These are phyloP conservation scores for Medicago ruthenica DNA, from an alignment of 306 rosid species.

Conservation along the genomic window DNA sequence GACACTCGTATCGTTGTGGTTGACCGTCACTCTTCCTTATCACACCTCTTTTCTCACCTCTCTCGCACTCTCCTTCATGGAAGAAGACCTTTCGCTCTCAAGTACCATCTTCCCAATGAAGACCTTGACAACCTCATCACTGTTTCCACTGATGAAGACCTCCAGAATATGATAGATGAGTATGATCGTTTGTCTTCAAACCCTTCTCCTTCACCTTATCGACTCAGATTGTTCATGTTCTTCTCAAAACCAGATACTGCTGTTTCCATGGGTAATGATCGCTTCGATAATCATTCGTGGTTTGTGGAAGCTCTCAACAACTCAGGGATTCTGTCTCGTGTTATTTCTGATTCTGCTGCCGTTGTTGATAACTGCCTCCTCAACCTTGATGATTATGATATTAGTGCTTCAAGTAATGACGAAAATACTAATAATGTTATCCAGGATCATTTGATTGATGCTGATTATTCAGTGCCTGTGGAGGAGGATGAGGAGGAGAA, in stretches of 20 bases:
- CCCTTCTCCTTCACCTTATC: slow-evolving; percentile 38
- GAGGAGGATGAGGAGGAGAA: background rate
- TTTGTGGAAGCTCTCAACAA: slow-evolving; percentile 80
- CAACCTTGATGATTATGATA: slow-evolving; percentile 10
- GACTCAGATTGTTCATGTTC: slow-evolving; percentile 70
- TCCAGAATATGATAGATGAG: slow-evolving; percentile 80
- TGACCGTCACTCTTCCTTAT: slow-evolving; percentile 63
- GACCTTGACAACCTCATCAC: slow-evolving; percentile 73
- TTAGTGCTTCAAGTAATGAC: background rate
- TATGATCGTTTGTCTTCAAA: slow-evolving; percentile 59
- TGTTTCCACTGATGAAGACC: slow-evolving; percentile 73
- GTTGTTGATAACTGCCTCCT: slow-evolving; percentile 48
- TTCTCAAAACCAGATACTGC: slow-evolving; percentile 59
- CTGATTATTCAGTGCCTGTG: background rate
- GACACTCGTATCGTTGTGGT: slow-evolving; percentile 82
- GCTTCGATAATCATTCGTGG: slow-evolving; percentile 66
- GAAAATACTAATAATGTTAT: background rate
- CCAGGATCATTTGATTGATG: slow-evolving; percentile 2
- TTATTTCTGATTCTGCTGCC: slow-evolving; percentile 67
- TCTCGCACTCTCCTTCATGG: slow-evolving; percentile 65
- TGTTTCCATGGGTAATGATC: slow-evolving; percentile 65
- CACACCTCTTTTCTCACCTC: slow-evolving; percentile 61
- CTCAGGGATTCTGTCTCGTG: slow-evolving; percentile 44
- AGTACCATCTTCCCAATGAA: slow-evolving; percentile 79
- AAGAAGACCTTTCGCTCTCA: slow-evolving; percentile 70